Evolutionary conservation across 371 early-diverging fungal species (phyloP).

Genomic region (Mucor plumbeus): DNA sequence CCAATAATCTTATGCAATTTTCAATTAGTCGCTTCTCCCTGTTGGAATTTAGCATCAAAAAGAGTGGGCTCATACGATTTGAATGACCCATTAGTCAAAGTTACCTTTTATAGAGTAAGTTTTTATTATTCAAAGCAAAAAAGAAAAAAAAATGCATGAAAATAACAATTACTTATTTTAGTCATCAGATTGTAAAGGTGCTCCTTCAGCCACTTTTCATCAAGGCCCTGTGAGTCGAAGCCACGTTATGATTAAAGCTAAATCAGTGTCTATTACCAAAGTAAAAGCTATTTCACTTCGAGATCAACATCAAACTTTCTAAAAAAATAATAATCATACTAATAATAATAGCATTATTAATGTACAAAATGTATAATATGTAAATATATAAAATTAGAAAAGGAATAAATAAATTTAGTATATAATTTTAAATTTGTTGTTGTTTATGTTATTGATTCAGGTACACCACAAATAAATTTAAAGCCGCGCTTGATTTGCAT

Average conservation of each 20-base stretch:
- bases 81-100: conserved; percentile 36
- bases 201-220: conserved; percentile 27
- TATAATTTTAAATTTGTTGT: background rate
- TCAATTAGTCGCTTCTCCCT: conserved; percentile 21
- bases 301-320: conserved; percentile 7
- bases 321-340: background rate
- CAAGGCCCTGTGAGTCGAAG: conserved; percentile 18
- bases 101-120: conserved; percentile 35
- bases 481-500: background rate
- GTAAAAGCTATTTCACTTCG: conserved; percentile 24
- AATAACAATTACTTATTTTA: conserved; percentile 13
- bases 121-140: background rate
- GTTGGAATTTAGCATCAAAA: conserved; percentile 34
- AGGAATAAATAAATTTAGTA: background rate
- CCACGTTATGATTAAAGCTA: conserved; percentile 32
- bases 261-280: conserved; percentile 30
- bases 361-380: background rate
- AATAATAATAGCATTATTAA: background rate
- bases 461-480: background rate
- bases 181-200: conserved; percentile 31
- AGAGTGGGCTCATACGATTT: conserved; percentile 34
- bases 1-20: background rate
- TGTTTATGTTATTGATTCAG: background rate
- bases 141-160: background rate
- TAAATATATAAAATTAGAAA: background rate